phyloP scores from a whole-genome alignment of 805 yeast genomes.

The Kockiozyma suomiensis region DNA sequence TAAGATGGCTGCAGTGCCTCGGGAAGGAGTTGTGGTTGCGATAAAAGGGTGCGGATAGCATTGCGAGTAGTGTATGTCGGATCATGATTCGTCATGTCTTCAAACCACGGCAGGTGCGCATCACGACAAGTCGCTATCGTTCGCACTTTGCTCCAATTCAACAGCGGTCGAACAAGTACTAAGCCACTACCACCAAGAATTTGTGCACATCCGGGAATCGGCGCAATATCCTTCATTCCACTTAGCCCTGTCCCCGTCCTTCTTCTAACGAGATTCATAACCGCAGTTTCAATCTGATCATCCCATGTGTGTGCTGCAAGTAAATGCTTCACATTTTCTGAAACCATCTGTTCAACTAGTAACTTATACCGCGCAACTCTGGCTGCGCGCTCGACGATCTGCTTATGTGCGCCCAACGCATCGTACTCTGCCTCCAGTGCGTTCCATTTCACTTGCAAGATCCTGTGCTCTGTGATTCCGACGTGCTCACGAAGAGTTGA shows the following conservation, averaged over 20 bases:
- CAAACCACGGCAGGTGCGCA: conserved; percentile 60
- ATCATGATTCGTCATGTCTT: conserved; percentile 66
- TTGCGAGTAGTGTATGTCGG: conserved; percentile 60
- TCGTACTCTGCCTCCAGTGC: not conserved
- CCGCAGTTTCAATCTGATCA: conserved; percentile 72
- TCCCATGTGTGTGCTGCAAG: conserved; percentile 69
- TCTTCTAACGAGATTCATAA: conserved; percentile 52
- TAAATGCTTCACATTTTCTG: conserved; percentile 44
- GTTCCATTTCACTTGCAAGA: not conserved
- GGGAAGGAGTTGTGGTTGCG: conserved; percentile 31
- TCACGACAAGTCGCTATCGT: conserved; percentile 51
- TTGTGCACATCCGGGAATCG: conserved; percentile 34
- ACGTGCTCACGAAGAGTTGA: not conserved
- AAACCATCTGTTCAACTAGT: conserved; percentile 49
- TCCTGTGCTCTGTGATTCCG: conserved; percentile 4
- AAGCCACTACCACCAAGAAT: conserved; percentile 30
- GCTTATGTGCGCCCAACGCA: not conserved
- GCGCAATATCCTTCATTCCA: conserved; percentile 53
- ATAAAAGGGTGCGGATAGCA: conserved; percentile 47
- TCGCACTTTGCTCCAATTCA: conserved; percentile 49
- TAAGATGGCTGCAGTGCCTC: conserved; percentile 18
- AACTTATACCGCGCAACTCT: conserved; percentile 55
- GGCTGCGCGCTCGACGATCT: conserved; percentile 47
- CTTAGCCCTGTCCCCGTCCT: conserved; percentile 46
- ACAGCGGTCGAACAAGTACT: conserved; percentile 55